phyloP scores from a whole-genome alignment of 164 flowering plant genomes.

The Berberis thunbergii region DNA sequence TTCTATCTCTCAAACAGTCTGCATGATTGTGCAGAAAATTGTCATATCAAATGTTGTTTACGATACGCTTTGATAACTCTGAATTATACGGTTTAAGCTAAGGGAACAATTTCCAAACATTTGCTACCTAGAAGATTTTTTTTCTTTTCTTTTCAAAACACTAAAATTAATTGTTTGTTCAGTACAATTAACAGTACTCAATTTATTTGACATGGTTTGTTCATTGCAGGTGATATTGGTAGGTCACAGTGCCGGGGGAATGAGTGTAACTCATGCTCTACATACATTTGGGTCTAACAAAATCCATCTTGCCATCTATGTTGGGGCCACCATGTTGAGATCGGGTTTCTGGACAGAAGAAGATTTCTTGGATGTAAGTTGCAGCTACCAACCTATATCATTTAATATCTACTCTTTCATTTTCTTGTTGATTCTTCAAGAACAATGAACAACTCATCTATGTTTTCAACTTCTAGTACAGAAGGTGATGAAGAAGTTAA shows the following conservation, averaged over 20 bases:
- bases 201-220: neutral
- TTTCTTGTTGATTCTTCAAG: no score
- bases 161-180: no score
- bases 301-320: constrained; percentile 49
- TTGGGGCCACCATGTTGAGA: constrained; percentile 74
- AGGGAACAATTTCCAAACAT: no score
- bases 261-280: constrained; percentile 54
- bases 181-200: neutral
- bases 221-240: constrained; percentile 63
- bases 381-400: neutral
- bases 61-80: neutral
- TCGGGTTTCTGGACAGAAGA: constrained; percentile 36
- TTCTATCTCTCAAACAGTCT: neutral
- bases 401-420: neutral
- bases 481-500: no score
- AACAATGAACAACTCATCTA: no score
- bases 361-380: constrained; percentile 48
- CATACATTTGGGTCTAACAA: constrained; percentile 46
- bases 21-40: neutral
- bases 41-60: neutral
- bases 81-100: no score
- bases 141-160: no score
- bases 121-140: neutral
- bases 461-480: no score
- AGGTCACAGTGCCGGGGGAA: constrained; percentile 95